Evolutionary conservation across 345 rosid genomes (phyloP).

Genomic region (Populus euphratica): DNA sequence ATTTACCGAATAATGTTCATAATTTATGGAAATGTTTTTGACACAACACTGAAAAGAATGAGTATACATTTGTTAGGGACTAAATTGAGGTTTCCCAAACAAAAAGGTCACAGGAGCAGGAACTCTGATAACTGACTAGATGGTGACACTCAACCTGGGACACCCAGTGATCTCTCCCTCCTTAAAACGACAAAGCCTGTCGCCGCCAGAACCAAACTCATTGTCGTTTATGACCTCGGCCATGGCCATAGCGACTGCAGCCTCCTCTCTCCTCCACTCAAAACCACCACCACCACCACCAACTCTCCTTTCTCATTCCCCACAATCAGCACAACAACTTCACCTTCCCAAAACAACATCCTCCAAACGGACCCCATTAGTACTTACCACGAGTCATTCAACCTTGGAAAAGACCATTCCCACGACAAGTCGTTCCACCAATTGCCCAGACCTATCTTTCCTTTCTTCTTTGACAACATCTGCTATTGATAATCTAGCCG

Average conservation of each 20-base stretch:
- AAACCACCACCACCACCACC: background rate
- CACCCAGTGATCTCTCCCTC: too few relatives aligned
- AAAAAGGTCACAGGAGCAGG: too few relatives aligned
- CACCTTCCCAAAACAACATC: background rate
- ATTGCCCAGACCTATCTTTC: background rate
- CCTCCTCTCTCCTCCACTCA: background rate
- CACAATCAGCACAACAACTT: background rate
- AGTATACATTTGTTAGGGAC: too few relatives aligned
- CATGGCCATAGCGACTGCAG: background rate
- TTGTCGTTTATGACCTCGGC: background rate
- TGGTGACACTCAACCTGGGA: too few relatives aligned
- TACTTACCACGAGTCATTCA: background rate
- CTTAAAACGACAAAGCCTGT: too few relatives aligned
- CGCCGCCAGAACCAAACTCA: background rate
- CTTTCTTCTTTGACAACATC: background rate
- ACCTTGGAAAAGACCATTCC: too few relatives aligned
- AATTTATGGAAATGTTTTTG: too few relatives aligned
- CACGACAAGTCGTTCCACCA: background rate
- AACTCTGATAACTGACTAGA: too few relatives aligned
- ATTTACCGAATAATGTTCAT: too few relatives aligned
- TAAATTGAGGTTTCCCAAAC: too few relatives aligned
- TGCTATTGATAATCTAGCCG: constrained; percentile 3
- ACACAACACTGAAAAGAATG: too few relatives aligned
- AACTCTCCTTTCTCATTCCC: background rate
- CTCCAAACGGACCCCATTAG: background rate